Evolutionary conservation across 202 grass and related monocot species (phyloP), one percentile per base, ranked within the genome.

Genomic region (Setaria viridis): DNA sequence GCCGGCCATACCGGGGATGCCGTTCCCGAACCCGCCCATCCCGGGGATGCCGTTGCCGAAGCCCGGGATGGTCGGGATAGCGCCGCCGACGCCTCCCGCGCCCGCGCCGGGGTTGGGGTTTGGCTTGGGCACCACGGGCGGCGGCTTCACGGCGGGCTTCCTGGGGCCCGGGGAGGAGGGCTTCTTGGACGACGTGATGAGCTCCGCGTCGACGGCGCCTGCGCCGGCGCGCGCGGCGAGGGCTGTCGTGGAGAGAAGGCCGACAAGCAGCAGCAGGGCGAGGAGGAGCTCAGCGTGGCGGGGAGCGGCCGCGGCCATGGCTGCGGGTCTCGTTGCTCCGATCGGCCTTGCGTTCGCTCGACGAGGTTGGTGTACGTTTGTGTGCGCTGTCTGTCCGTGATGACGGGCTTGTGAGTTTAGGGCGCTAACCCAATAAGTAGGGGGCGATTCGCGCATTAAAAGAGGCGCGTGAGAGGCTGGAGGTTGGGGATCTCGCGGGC

Each of bases 1-100:
- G 37, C 88, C 91, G 21, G 86, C 82, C 71, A 91, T 74, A 29
- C 87, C 90, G 5, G 87, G 87, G 67, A 85, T 75, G 74, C 88
- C 83, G 77, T 68, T 65, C 37, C 89, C 83, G 74, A 90, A 89
- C 47, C 92, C 76, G 72, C 71, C 85, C 72, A 82, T 89, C 34
- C 89, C 93, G 0, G 84, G 86, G 58, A 86, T 80, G 30, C 33
- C 20, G 19, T 7, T 6, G 37, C 67, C 58, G 71, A 90, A 67
- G 7, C 95, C 90, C 11, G 95, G 92, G 78, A 95, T 81, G 45
- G 64, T 15, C 11, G 76, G 58, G 86, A 88, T 77, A 10, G 15
- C 86, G 12, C 79, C 74, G 21, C 62, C 53, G 14, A 2, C 72
- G 41, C 43, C 71, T 0, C 11, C 79, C 16, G 43, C 34, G 32